Evolutionary conservation across 371 early-diverging fungal genomes (phyloP).

Genomic region (Mucor irregularis): DNA sequence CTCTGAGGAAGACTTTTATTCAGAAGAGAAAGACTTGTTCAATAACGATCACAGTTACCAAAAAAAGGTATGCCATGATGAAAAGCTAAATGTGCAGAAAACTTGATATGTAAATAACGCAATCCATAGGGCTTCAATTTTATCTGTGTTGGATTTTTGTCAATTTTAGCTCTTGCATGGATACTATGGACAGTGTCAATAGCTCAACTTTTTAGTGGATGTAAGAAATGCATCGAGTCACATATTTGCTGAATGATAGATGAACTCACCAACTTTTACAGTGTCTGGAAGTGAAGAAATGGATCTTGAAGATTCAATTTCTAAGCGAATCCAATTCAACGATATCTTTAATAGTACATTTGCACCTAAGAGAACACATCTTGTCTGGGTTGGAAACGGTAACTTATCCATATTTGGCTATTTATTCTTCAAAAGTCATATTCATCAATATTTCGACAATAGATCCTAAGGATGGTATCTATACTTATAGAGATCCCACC

Average conservation of each 20-base stretch:
- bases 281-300: not conserved
- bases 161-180: conserved; percentile 20
- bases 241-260: not conserved
- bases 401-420: not conserved
- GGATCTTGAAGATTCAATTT: not conserved
- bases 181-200: conserved; percentile 34
- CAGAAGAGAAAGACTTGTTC: conserved; percentile 1
- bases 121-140: conserved; percentile 18
- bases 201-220: conserved; percentile 9
- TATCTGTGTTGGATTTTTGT: conserved; percentile 22
- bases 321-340: conserved; percentile 35
- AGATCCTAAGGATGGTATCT: conserved; percentile 49
- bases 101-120: not conserved
- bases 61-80: conserved; percentile 8
- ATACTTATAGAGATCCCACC: conserved; percentile 42
- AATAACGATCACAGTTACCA: not conserved
- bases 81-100: not conserved
- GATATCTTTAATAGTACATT: conserved; percentile 57
- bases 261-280: not conserved
- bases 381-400: conserved; percentile 61
- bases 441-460: not conserved
- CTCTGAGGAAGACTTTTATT: conserved; percentile 1
- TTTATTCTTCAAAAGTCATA: not conserved
- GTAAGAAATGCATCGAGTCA: not conserved
- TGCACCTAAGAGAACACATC: conserved; percentile 31